Conservation (phyloP, 768 basidiomycete genomes). For the Leccinum aurantiacum region DNA sequence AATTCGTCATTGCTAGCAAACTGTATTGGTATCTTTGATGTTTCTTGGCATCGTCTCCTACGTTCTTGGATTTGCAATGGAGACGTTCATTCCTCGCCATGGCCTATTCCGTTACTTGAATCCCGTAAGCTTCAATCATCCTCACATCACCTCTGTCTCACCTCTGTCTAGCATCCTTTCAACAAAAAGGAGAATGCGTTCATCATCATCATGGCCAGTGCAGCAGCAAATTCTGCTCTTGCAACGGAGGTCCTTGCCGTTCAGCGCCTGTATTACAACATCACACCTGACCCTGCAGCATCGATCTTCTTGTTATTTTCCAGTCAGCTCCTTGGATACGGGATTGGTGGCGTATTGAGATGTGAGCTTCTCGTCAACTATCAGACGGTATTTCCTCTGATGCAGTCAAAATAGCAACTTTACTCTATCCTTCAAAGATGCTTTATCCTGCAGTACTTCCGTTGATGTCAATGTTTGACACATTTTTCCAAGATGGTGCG, state of each 20-base stretch:
- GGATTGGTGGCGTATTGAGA: constrained; percentile 53
- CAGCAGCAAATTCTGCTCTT: constrained; percentile 53
- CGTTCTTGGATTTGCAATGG: constrained; percentile 46
- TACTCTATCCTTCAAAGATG: constrained; percentile 48
- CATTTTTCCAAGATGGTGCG: constrained; percentile 42
- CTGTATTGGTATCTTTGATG: constrained; percentile 50
- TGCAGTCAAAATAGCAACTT: constrained; percentile 15
- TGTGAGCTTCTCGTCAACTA: constrained; percentile 28
- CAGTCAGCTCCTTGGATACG: constrained; percentile 46
- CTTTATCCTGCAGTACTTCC: constrained; percentile 38
- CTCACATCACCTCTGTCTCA: not conserved
- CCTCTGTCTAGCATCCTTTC: constrained; percentile 45
- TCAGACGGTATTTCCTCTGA: not conserved
- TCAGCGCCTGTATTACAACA: constrained; percentile 53
- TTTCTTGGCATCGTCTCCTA: constrained; percentile 55
- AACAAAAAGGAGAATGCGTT: constrained; percentile 62
- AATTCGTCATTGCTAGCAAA: constrained; percentile 41
- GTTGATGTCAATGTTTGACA: constrained; percentile 28
- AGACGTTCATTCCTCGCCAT: constrained; percentile 44
- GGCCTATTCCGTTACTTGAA: constrained; percentile 52
- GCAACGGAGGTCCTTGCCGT: constrained; percentile 56
- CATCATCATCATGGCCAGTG: constrained; percentile 56
- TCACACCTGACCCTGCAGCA: constrained; percentile 44
- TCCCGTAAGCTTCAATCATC: constrained; percentile 31
- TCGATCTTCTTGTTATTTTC: constrained; percentile 45